Conservation (phyloP, 345 rosid species). For the Eucalyptus grandis region DNA sequence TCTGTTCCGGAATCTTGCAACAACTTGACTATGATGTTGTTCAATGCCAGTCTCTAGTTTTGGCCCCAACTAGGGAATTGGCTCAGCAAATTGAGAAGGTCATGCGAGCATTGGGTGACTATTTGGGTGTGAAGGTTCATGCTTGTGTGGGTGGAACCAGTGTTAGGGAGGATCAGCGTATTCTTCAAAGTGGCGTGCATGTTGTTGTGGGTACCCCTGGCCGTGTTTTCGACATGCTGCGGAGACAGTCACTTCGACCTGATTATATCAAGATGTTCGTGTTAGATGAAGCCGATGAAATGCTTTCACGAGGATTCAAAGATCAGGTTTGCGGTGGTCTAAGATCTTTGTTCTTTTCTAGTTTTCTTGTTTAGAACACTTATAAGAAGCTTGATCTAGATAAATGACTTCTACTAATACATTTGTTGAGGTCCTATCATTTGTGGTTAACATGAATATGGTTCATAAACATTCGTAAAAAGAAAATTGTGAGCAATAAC, state of each 20-base stretch:
- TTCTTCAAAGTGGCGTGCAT: conserved; percentile 87
- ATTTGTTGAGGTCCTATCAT: not conserved
- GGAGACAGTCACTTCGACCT: conserved; percentile 76
- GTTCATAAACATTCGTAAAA: not conserved
- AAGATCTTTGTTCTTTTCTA: not conserved
- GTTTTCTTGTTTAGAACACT: not conserved
- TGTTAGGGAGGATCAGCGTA: conserved; percentile 84
- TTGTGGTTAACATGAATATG: not conserved
- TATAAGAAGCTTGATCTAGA: not conserved
- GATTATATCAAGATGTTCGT: conserved; percentile 83
- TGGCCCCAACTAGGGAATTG: conserved; percentile 90
- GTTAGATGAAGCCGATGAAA: conserved; percentile 93
- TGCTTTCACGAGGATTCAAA: conserved; percentile 95
- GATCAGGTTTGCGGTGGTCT: conserved; percentile 48
- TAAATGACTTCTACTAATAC: not conserved
- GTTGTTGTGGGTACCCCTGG: conserved; percentile 98
- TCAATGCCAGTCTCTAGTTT: conserved; percentile 80
- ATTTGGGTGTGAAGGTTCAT: conserved; percentile 83
- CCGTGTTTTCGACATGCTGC: conserved; percentile 93
- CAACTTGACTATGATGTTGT: conserved; percentile 60
- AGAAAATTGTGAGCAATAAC: not conserved
- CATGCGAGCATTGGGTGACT: conserved; percentile 92
- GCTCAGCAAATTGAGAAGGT: conserved; percentile 97
- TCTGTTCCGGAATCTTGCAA: conserved; percentile 87
- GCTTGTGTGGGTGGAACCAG: conserved; percentile 97